Base-by-base conservation (phyloP, 1,139 yeast genomes). In the Hansenula sp. region DNA sequence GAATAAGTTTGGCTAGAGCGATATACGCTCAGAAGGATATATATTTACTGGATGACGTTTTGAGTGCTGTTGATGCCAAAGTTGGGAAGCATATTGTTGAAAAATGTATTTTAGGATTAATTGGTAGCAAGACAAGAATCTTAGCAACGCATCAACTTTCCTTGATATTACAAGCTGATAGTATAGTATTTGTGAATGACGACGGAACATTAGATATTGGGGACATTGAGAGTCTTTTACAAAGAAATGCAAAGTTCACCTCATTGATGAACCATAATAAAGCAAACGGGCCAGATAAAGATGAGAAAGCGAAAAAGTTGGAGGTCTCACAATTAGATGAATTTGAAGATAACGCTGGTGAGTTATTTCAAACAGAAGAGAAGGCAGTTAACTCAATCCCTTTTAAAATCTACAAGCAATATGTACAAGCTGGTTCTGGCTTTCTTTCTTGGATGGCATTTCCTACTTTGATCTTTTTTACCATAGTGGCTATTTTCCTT, bases 61-160 rank as follows among this genome's bases (percentile, higher is more conserved):
- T 88, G 45, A 79, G 88, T 63, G 96, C 96, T 1, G 96, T 88
- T 8, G 96, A 88, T 66, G 86, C 95, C 10, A 81, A 84, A 54
- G 96, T 88, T 19, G 95, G 95, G 32, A 79, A 77, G 47, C 84
- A 80, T 53, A 84, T 88, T 39, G 76, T 85, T 73, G 79, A 79
- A 39, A 64, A 75, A 17, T 85, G 95, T 59, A 60, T 48, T 77
- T 38, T 58, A 86, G 50, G 60, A 62, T 34, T 63, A 65, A 12
- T 31, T 4, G 21, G n/a, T 7, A 13, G 9, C 13, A 79, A 75
- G 53, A 88, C 96, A 0, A 70, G 95, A 47, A 58, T 88, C 19
- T 68, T 87, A 54, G 95, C 94, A 0, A 87, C 96, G 0, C 96
- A 86, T 61, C 95, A 87, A 56, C 65, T 86, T 40, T 73, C 87